Evolutionary conservation across 2,329 filamentous ascomycete genomes (phyloP), one percentile per base, ranked within the genome.

Genomic region (Ophiosphaerella herpotricha): DNA sequence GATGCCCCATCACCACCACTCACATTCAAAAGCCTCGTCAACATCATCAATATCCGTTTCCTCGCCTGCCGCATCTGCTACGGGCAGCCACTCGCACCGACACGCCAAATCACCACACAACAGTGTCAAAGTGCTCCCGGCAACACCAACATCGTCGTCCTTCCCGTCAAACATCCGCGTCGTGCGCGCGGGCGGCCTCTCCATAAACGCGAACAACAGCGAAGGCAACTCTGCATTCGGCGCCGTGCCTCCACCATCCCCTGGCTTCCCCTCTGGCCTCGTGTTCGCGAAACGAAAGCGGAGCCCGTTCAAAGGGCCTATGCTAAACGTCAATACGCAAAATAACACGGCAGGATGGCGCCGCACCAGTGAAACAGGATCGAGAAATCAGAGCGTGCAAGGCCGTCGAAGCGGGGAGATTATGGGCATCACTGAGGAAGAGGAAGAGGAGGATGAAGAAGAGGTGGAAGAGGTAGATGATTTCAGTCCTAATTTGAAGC

Each of bases 21-120:
- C 88, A 1, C 93, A 97, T 71, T 96, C 91, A 18, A 97, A 97
- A 74, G 91, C 94, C 0, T 96, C 90, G 0, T 97, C 91, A 0
- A 94, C 91, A 1, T 96, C 91, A 37, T 96, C 83, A 4, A 82
- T 86, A 14, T 88, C 88, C 32, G 88, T 80, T 37, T 73, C 73
- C 9, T 79, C 77, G 1, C 78, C 78, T 33, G 71, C 72, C 12
- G 71, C 71, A 13, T 65, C 75, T 51, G 43, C 71, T 60, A 53
- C 73, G 86, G 65, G 87, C 41, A 35, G 33, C 84, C 13, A 85
- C 84, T 1, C 77, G 84, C 43, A 82, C 34, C 82, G 89, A 21
- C 91, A 87, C 14, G 42, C 82, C 32, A 82, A 89, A 21, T 92
- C 88, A 3, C 93, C 94, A 1, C 91, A 97, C 70, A 85, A 90